phyloP scores from a whole-genome alignment of 2,329 filamentous ascomycete species.

The Chaetomiaceae sp. region DNA sequence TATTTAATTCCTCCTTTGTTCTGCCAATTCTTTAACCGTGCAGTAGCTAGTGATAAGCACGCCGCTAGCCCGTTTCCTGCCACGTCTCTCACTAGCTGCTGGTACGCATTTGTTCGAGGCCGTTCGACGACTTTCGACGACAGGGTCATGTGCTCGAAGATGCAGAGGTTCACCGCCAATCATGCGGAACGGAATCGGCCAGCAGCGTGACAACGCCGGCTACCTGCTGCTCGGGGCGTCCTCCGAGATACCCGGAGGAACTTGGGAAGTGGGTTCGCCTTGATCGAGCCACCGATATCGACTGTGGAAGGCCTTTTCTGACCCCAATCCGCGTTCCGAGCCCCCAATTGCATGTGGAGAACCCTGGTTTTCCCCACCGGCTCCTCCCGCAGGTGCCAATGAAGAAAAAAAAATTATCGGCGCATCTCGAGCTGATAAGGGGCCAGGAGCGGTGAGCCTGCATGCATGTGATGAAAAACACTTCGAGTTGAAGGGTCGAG shows the following conservation, averaged over 20 bases:
- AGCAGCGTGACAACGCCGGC: not conserved
- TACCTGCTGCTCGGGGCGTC: not conserved
- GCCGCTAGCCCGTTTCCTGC: too few species aligned
- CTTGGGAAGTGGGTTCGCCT: not conserved
- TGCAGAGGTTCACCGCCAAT: not conserved
- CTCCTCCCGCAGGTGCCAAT: constrained; percentile 1
- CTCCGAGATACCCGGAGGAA: not conserved
- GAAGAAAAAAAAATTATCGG: not conserved
- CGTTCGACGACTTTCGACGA: not conserved
- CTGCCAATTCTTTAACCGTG: not conserved
- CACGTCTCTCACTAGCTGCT: not conserved
- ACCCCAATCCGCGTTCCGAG: not conserved
- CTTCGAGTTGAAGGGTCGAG: not conserved
- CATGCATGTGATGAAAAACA: not conserved
- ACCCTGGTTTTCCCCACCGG: constrained; percentile 3
- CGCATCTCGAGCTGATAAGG: not conserved
- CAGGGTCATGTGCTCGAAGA: constrained; percentile 7
- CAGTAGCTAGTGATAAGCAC: not conserved
- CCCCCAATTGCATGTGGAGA: not conserved
- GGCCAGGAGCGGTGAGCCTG: constrained; percentile 6
- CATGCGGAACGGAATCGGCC: not conserved
- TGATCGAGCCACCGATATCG: too few species aligned
- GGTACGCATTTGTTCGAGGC: constrained; percentile 7
- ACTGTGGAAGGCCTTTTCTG: not conserved
- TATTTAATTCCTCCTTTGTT: constrained; percentile 4